Percentiles rank a stretch among this genome's conserved stretches.
phyloP scores from a whole-genome alignment of 768 basidiomycete species.

The Boletus rubropictus region DNA sequence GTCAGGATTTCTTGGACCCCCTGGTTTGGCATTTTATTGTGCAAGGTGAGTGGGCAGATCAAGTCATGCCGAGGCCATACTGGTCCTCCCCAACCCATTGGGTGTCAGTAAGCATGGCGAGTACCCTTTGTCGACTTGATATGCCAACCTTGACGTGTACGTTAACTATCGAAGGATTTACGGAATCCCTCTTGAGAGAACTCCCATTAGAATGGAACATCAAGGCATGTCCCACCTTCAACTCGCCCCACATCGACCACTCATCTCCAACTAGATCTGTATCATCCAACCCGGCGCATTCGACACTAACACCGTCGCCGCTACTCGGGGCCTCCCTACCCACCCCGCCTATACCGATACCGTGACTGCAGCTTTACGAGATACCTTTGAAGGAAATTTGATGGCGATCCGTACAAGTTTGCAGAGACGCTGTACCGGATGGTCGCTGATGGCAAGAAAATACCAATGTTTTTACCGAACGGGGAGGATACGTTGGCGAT shows the following conservation, averaged over 20 bases:
- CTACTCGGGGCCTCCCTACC: background rate
- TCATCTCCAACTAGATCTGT: constrained; percentile 3
- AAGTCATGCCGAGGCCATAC: background rate
- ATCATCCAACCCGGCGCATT: constrained; percentile 18
- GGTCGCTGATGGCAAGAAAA: background rate
- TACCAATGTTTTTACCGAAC: constrained; percentile 6
- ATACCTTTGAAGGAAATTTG: background rate
- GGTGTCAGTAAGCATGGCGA: constrained; percentile 11
- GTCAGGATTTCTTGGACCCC: background rate
- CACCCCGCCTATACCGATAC: constrained; percentile 11
- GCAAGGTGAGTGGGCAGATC: constrained; percentile 5
- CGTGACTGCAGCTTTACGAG: background rate
- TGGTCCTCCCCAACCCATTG: background rate
- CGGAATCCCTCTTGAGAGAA: constrained; percentile 9
- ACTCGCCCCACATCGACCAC: background rate
- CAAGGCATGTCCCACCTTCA: constrained; percentile 1
- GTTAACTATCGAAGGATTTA: constrained; percentile 10
- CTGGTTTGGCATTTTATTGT: constrained; percentile 10
- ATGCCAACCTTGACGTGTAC: background rate
- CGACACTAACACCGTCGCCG: constrained; percentile 6
- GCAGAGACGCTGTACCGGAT: constrained; percentile 2
- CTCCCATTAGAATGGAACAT: constrained; percentile 17
- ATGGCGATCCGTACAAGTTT: constrained; percentile 15
- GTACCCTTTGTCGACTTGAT: background rate
- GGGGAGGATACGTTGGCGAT: constrained; percentile 8